Evolutionary conservation across 371 early-diverging fungal genomes (phyloP), one percentile per base, ranked within the genome.

Genomic region (Mortierella sp.): DNA sequence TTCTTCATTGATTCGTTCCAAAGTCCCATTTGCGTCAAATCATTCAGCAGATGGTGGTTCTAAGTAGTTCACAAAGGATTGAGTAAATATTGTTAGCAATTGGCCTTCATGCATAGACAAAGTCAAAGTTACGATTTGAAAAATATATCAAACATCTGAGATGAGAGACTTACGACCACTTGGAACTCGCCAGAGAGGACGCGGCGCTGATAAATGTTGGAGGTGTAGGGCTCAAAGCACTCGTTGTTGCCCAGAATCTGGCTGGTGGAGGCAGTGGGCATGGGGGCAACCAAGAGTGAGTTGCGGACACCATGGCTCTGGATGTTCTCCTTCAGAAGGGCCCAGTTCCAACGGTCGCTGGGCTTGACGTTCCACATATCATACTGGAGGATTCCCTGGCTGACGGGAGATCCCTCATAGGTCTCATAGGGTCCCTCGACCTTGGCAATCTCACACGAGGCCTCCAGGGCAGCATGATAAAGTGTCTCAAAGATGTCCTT

Each of bases 111-210:
- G 11, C 42, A 28, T 42, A 9, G 31, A 31, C 21, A 14, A 31
- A 28, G 24, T 13, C 26, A 47, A 70, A 26, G 19, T 52, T 11
- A 24, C n/a, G 42, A 55, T 24, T 24, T 10, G n/a, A 10, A 24
- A 44, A 26, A 26, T 4, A 78, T 14, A 54, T 8, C 2, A 8
- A 31, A 21, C 7, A 26, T 7, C 8, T 38, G 16, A 63, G 4
- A 44, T n/a, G 16, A 21, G 52, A 16, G 24, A 80, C 80, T 14
- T 82, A 82, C 82, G 63, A 99, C 99, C 38, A 99, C 95, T 89
- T 99, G 99, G 94, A 99, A 99, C 90, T 99, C 99, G 74, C 99
- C 99, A 52, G 98, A 96, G 80, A 99, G 89, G 6, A 99, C 99
- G 75, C 99, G 96, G 75, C 99, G 95, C 34, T 97, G 97, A 90